Conservation (phyloP, 805 yeast species). For the Maudiozyma barnettii region DNA sequence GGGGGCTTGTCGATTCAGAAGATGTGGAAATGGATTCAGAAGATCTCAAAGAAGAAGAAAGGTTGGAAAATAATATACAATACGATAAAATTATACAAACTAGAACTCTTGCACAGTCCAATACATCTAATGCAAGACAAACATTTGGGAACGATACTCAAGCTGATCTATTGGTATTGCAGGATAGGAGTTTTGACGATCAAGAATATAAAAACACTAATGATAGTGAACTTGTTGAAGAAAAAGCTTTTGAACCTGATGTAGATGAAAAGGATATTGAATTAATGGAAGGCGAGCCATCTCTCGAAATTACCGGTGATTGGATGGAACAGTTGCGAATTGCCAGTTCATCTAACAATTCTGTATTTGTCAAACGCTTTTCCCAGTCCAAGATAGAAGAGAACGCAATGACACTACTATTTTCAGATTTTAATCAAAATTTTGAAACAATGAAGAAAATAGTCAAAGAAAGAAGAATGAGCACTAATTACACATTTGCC, state of each 20-base stretch:
- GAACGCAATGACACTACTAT: conserved; percentile 11
- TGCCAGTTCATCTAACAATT: conserved; percentile 28
- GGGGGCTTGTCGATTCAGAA: conserved; percentile 77
- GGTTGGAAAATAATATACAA: conserved; percentile 4
- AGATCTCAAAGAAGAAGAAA: conserved; percentile 22
- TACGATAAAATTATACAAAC: background rate
- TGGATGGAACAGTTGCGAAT: conserved; percentile 59
- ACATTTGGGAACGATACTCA: conserved; percentile 1
- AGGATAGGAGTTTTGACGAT: conserved; percentile 3
- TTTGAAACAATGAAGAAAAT: conserved; percentile 23
- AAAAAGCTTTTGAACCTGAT: conserved; percentile 65
- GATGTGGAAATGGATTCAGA: conserved; percentile 48
- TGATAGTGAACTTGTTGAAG: conserved; percentile 19
- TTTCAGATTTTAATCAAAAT: conserved; percentile 36
- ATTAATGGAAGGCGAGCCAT: conserved; percentile 35
- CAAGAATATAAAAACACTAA: background rate
- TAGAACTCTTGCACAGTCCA: conserved; percentile 11
- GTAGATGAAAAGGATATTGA: conserved; percentile 38
- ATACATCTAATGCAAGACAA: background rate
- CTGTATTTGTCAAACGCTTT: conserved; percentile 26
- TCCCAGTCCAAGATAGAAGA: conserved; percentile 1
- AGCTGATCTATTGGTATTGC: conserved; percentile 5
- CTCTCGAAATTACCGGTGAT: conserved; percentile 42
- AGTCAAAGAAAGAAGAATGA: conserved; percentile 22
- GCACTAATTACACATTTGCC: conserved; percentile 15